Percentiles rank a stretch among this genome's conserved stretches.
These are phyloP conservation scores for Salvia rosmarinus DNA, from an alignment of 257 asterid species.

Conservation along the genomic window DNA sequence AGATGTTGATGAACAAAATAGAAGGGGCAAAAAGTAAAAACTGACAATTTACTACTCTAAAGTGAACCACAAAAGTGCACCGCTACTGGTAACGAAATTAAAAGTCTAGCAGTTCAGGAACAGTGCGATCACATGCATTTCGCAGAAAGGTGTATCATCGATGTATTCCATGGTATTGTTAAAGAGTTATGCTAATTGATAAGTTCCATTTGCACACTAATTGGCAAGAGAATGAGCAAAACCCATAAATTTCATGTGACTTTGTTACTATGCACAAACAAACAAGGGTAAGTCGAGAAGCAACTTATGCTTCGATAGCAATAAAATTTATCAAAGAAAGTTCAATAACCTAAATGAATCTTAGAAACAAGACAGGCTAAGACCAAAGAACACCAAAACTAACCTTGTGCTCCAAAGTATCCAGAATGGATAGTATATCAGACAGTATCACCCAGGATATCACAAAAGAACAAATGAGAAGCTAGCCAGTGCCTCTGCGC, in stretches of 20 bases:
- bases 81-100: neutral
- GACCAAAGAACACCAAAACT: slow-evolving; percentile 24
- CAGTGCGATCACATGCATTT: neutral
- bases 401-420: slow-evolving; percentile 98
- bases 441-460: slow-evolving; percentile 92
- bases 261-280: neutral
- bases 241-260: neutral
- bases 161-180: neutral
- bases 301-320: neutral
- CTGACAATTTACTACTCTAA: neutral
- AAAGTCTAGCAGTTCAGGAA: slow-evolving; percentile 1
- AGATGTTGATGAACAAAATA: neutral
- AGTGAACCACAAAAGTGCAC: neutral
- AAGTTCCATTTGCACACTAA: neutral
- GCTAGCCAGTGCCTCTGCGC: slow-evolving; percentile 86
- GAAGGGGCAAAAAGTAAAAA: neutral
- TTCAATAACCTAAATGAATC: too few relatives aligned
- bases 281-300: neutral
- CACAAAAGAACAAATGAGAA: slow-evolving; percentile 79
- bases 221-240: neutral
- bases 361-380: too few relatives aligned
- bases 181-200: neutral
- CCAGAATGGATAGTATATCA: slow-evolving; percentile 93
- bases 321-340: too few relatives aligned
- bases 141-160: neutral